Base-by-base conservation (phyloP, 768 basidiomycete genomes). In the Kondoa malvinella region DNA sequence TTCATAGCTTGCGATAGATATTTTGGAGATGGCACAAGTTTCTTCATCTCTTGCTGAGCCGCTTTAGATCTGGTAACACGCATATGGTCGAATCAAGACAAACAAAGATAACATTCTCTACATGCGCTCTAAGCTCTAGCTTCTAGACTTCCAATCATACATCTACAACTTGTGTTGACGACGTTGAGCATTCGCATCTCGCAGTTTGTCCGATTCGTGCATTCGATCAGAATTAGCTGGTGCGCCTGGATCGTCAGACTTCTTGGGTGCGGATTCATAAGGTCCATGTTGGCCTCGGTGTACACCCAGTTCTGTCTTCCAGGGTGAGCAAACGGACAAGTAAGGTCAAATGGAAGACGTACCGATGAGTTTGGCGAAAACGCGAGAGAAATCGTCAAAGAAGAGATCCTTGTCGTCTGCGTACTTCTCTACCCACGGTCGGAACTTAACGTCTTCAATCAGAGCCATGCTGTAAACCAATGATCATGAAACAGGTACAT, bases 401-500 rank as follows among this genome's bases (percentile, higher is more conserved):
- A 87, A 96, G 25, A 88, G 80, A 3, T 87, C 83, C 76, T 87
- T 83, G 75, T 86, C 83, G 29, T 88, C 82, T 31, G 92, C 91
- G 73, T 95, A 96, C 14, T 84, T 83, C 79, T 89, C 85, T 68
- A 87, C 88, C 75, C 80, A 85, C 78, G 89, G 88, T 81, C 86
- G 89, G 83, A 94, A 94, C 73, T 80, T 80, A 83, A 88, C 92
- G 80, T 95, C 92, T 77, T 87, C 85, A 71, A 83, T 81, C 67
- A 96, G 81, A 67, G 87, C 84, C 77, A 91, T 92, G 79, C 94
- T 91, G 73, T 50, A 50, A n/a, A n/a, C n/a, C n/a, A n/a, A n/a
- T n/a, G n/a, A n/a, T n/a, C n/a, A n/a, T n/a, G n/a, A n/a, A n/a
- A n/a, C n/a, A n/a, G n/a, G n/a, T n/a, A n/a, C n/a, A n/a, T n/a